phyloP scores from a whole-genome alignment of 169 alveolate species.

The Cryptosporidium muris region DNA sequence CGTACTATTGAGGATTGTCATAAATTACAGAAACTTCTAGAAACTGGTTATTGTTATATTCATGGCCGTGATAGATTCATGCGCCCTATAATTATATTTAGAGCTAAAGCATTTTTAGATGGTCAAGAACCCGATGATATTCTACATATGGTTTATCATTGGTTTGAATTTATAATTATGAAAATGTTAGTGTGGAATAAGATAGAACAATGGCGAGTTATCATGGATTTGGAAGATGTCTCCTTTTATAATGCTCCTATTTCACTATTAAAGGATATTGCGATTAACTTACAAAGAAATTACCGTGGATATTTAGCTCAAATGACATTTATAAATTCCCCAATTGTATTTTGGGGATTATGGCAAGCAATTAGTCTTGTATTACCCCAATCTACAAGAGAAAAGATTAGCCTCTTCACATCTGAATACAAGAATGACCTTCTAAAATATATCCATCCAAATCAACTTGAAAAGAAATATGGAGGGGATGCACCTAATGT shows the following conservation, averaged over 20 bases:
- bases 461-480: constrained; percentile 71
- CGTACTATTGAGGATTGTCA: constrained; percentile 68
- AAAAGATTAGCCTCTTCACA: constrained; percentile 34
- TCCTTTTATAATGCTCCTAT: constrained; percentile 74
- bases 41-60: constrained; percentile 75
- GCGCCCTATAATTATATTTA: constrained; percentile 77
- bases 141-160: constrained; percentile 39
- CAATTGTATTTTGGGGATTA: constrained; percentile 76
- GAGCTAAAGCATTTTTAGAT: constrained; percentile 67
- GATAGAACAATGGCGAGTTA: constrained; percentile 81
- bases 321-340: constrained; percentile 76
- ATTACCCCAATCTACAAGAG: constrained; percentile 73
- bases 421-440: constrained; percentile 59
- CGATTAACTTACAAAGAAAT: constrained; percentile 77
- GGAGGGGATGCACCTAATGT: constrained; percentile 77
- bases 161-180: constrained; percentile 73
- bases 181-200: constrained; percentile 76
- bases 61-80: constrained; percentile 76
- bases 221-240: constrained; percentile 76
- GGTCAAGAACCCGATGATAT: constrained; percentile 63
- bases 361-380: constrained; percentile 79
- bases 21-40: constrained; percentile 72
- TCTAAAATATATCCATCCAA: constrained; percentile 23
- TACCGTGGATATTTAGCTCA: constrained; percentile 76
- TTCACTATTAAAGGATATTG: constrained; percentile 75